Evolutionary conservation across 306 rosid genomes (phyloP).

Genomic region (Ormosia semicastrata): DNA sequence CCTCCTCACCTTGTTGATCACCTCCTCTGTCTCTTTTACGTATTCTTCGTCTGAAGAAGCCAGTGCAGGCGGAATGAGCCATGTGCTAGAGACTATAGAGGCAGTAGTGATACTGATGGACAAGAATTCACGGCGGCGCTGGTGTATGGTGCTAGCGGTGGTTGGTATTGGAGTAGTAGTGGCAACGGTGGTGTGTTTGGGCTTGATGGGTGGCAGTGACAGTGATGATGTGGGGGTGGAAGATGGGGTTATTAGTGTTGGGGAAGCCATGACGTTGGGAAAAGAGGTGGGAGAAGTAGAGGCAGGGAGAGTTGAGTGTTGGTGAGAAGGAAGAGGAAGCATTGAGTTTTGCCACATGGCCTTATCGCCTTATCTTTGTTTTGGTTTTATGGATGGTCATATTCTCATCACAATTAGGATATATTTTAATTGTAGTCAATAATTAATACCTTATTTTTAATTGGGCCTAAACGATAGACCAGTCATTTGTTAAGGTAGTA

Average conservation of each 20-base stretch:
- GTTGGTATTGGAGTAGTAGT: slow-evolving; percentile 6
- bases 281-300: background rate
- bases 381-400: slow-evolving; percentile 45
- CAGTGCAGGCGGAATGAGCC: slow-evolving; percentile 41
- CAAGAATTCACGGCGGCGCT: slow-evolving; percentile 74
- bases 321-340: slow-evolving; percentile 3
- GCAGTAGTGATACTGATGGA: slow-evolving; percentile 56
- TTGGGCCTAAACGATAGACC: background rate
- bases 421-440: too few relatives aligned
- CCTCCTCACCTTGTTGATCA: slow-evolving; percentile 65
- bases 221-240: slow-evolving; percentile 73
- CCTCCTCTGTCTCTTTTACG: slow-evolving; percentile 75
- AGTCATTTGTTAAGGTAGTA: background rate
- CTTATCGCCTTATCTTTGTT: slow-evolving; percentile 88
- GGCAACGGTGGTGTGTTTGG: slow-evolving; percentile 40
- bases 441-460: background rate
- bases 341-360: slow-evolving; percentile 71
- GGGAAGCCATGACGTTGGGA: slow-evolving; percentile 63
- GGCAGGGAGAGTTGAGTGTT: background rate
- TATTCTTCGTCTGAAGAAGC: slow-evolving; percentile 80
- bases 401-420: too few relatives aligned
- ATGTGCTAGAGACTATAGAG: slow-evolving; percentile 34
- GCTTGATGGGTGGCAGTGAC: slow-evolving; percentile 48
- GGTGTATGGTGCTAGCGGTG: background rate
- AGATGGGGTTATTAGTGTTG: slow-evolving; percentile 77